Percentiles rank a stretch among this genome's conserved stretches.
Conservation (phyloP, 176 grass and related monocot species). For the Calamus simplicifolius region DNA sequence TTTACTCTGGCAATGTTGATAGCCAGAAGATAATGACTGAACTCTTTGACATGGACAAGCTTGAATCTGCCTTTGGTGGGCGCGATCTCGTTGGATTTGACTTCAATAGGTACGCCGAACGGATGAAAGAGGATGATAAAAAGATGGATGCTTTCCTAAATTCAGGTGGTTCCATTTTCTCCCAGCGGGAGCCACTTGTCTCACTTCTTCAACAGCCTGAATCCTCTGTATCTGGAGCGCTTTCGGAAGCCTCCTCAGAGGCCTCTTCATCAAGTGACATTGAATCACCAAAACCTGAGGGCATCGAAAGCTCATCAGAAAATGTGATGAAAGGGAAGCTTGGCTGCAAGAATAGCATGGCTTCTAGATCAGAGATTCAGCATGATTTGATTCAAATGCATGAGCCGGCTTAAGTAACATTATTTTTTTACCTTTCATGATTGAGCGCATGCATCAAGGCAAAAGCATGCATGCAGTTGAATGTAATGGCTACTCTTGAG, state of each 20-base stretch:
- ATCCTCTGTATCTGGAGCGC: conserved; percentile 6
- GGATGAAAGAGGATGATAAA: conserved; percentile 55
- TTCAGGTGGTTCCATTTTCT: conserved; percentile 3
- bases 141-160: conserved; percentile 34
- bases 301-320: background rate
- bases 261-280: conserved; percentile 49
- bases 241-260: conserved; percentile 43
- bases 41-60: conserved; percentile 58
- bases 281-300: conserved; percentile 23
- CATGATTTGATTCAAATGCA: too few relatives aligned
- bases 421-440: too few relatives aligned
- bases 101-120: conserved; percentile 44
- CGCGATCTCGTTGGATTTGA: conserved; percentile 45
- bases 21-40: conserved; percentile 82
- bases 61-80: conserved; percentile 56
- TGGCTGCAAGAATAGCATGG: too few relatives aligned
- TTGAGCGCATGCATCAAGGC: too few relatives aligned
- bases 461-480: too few relatives aligned
- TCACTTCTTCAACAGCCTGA: conserved; percentile 13
- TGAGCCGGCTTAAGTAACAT: too few relatives aligned
- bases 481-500: too few relatives aligned
- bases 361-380: too few relatives aligned
- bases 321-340: too few relatives aligned
- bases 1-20: conserved; percentile 51
- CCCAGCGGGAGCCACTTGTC: conserved; percentile 1